Base-by-base conservation (phyloP, 805 yeast species). In the Candida ficus region DNA sequence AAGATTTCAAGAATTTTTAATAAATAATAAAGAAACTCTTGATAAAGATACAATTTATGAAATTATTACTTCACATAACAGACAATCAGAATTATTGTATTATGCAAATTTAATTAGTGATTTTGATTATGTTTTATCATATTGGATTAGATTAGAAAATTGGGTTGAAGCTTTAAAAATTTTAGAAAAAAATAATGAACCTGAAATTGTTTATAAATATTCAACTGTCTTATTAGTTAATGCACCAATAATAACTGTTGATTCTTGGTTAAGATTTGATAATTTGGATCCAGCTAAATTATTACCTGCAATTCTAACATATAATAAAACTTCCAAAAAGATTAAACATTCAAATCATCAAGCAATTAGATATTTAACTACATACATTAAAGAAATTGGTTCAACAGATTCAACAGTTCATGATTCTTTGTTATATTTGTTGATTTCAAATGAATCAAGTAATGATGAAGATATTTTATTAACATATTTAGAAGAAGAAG, bases 81-180 rank as follows among this genome's bases (percentile, higher is more conserved):
- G 83, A 42, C 73, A 73, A 35, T 69, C 73, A 0, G 83, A 81
- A 55, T 63, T 89, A 13, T 52, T 91, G 1, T 72, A 67, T 43
- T 87, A 75, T 60, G 90, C 96, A 0, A 77, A 75, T 26, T 54
- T 79, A 16, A 71, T 83, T 7, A 68, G 75, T 33, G 96, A 93
- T 57, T 76, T 71, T 54, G 77, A 76, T 33, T 84, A 73, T 58
- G 82, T 88, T 2, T 58, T 90, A 23, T 67, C 78, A 7, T 78
- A 82, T 58, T 78, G 89, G 74, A 70, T 90, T 11, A 75, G 79
- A 38, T 57, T 70, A 21, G 83, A 80, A 46, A 73, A 80, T 45
- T 93, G 96, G 95, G 58, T 65, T 12, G 80, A 80, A 42, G 83
- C 95, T 0, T 58, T 87, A 38, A 74, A 75, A 38, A 73, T 78